These are phyloP conservation scores for Penicillium rolfsii DNA, from an alignment of 2,329 filamentous ascomycete genomes.

Conservation along the genomic window DNA sequence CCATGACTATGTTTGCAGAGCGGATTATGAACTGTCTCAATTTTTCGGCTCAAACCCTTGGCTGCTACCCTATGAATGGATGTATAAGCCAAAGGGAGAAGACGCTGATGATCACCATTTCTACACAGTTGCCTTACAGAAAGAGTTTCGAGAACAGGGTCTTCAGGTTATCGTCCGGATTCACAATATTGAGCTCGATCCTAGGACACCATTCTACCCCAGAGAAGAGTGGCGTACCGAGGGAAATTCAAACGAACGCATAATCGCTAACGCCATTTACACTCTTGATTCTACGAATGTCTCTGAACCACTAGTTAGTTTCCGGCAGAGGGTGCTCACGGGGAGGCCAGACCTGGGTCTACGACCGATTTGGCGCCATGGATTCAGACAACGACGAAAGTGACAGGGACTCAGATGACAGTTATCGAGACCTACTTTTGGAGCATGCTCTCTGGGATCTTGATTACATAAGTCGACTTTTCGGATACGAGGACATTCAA, in stretches of 20 bases:
- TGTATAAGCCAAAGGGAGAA: background rate
- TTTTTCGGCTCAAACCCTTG: background rate
- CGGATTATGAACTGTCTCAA: background rate
- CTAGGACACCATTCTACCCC: constrained; percentile 10
- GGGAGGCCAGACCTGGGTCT: background rate
- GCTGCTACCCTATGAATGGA: background rate
- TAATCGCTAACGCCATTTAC: background rate
- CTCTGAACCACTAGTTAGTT: background rate
- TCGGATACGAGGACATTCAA: constrained; percentile 6
- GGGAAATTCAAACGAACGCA: constrained; percentile 12
- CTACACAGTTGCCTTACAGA: constrained; percentile 19
- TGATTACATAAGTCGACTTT: constrained; percentile 14
- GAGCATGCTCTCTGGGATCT: constrained; percentile 11
- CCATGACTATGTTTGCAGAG: background rate
- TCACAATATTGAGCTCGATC: constrained; percentile 16
- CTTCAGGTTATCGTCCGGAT: constrained; percentile 20
- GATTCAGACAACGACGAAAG: background rate
- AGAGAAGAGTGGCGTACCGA: constrained; percentile 20
- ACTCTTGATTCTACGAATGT: background rate
- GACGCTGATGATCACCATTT: constrained; percentile 14
- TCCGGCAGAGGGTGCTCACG: background rate
- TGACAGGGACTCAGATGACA: background rate
- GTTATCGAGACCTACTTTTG: background rate
- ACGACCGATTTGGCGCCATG: background rate
- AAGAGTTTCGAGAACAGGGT: constrained; percentile 20